phyloP scores from a whole-genome alignment of 192 early-diverging fungal species.

The Backusella tuberculispora region DNA sequence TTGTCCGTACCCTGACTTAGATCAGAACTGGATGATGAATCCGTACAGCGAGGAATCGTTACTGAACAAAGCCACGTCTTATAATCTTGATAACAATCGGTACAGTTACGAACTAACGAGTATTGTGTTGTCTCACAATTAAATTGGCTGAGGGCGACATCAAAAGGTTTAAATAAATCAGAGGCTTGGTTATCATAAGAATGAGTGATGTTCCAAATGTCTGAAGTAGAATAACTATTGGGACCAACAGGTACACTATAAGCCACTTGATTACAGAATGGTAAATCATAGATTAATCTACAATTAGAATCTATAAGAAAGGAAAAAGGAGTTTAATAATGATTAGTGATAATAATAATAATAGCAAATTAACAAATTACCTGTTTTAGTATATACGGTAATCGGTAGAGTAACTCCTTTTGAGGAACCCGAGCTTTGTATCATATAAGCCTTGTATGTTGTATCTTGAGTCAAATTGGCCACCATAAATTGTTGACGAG shows the following conservation, averaged over 20 bases:
- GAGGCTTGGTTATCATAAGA: slow-evolving; percentile 51
- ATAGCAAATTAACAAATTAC: background rate
- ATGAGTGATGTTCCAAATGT: slow-evolving; percentile 27
- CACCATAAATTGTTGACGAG: slow-evolving; percentile 44
- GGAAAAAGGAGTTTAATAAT: too few relatives aligned
- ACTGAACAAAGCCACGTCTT: slow-evolving; percentile 61
- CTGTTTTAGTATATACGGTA: slow-evolving; percentile 38
- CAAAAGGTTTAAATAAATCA: slow-evolving; percentile 50
- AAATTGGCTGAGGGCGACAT: slow-evolving; percentile 49
- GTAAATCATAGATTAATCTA: slow-evolving; percentile 51
- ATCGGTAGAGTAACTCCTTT: slow-evolving; percentile 31
- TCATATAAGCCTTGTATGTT: slow-evolving; percentile 48
- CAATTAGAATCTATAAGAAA: slow-evolving; percentile 44
- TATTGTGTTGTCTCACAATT: slow-evolving; percentile 56
- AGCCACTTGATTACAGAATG: slow-evolving; percentile 56
- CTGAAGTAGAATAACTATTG: slow-evolving; percentile 3
- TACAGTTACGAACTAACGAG: slow-evolving; percentile 59
- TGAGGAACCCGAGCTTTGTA: slow-evolving; percentile 15
- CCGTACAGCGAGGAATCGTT: slow-evolving; percentile 58
- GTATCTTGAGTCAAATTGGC: slow-evolving; percentile 42
- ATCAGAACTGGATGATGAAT: slow-evolving; percentile 19
- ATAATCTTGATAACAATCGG: slow-evolving; percentile 56
- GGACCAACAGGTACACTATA: slow-evolving; percentile 51
- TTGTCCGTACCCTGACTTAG: slow-evolving; percentile 15
- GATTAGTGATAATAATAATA: background rate